Evolutionary conservation across 176 grass and related monocot species (phyloP), one percentile per base, ranked within the genome.

Genomic region (Oryza glaberrima): DNA sequence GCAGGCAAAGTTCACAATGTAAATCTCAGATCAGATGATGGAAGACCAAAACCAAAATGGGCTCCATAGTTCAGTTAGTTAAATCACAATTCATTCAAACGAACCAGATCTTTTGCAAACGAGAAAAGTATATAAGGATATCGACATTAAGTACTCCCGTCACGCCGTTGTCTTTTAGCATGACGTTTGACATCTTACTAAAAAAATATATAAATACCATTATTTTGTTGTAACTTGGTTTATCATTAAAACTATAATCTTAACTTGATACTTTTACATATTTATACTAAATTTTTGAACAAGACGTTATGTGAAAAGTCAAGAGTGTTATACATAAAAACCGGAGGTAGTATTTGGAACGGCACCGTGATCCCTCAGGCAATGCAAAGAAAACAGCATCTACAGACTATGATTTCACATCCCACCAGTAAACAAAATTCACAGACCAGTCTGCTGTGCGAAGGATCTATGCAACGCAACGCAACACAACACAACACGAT

Each of bases 341-440:
- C 30, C 2, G 0, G 2, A 32, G 30, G 30, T 32, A 32, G 0
- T 32, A 32, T 32, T 19, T 16, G 34, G 25, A 78, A 14, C 5
- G 23, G 43, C 35, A 81, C 69, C 45, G 71, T 14, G 78, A 87
- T 82, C 36, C 34, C 35, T 19, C 63, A 44, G 12, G 23, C 32
- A 20, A 28, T 46, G 32, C 48, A 16, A 72, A 36, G 11, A 58
- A 35, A 25, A 86, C 44, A 81, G 41, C 77, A 81, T n/a, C 44
- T 10, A 80, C 69, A 11, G 25, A 69, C n/a, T 15, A 69, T n/a
- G 16, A 44, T 28, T 76, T 7, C 2, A 49, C 28, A 76, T 51
- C 30, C 5, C 9, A 2, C 46, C 56, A 52, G n/a, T 17, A 22
- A 69, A 19, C 47, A 32, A 16, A 32, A 58, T 69, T 14, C 13